A percentile compares a stretch with the other conserved stretches of the same genome.
phyloP scores from a whole-genome alignment of 352 stramenopile genomes.

The Globisporangium canariense region DNA sequence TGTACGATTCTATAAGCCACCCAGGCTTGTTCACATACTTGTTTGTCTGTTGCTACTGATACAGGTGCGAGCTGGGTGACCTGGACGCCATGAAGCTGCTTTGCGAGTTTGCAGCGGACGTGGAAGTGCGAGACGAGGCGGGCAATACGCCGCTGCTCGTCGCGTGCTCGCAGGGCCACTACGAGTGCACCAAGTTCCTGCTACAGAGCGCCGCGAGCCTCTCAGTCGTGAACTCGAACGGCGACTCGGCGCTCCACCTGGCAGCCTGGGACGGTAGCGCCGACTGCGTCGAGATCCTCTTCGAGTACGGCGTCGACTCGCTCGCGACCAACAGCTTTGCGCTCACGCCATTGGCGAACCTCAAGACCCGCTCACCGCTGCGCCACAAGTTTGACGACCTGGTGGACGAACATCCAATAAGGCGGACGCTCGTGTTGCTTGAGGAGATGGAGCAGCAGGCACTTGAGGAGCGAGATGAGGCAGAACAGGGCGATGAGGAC shows the following conservation, averaged over 20 bases:
- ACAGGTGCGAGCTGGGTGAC: conserved; percentile 60
- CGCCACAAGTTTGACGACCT: conserved; percentile 70
- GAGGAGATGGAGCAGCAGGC: conserved; percentile 31
- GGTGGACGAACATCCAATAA: conserved; percentile 44
- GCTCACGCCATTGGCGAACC: conserved; percentile 48
- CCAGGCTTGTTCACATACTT: conserved; percentile 11
- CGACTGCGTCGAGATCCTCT: conserved; percentile 56
- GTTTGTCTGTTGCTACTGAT: conserved; percentile 15
- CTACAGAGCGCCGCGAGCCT: conserved; percentile 69
- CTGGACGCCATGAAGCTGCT: conserved; percentile 62
- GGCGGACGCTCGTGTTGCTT: conserved; percentile 38
- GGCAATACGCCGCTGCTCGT: conserved; percentile 64
- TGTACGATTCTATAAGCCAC: no score
- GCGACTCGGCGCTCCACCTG: conserved; percentile 60
- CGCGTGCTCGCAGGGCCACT: conserved; percentile 68
- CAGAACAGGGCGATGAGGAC: not conserved
- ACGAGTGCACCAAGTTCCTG: conserved; percentile 62
- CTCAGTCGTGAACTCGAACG: conserved; percentile 32
- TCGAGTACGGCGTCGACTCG: conserved; percentile 60
- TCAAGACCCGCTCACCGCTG: conserved; percentile 58
- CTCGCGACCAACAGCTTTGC: conserved; percentile 44
- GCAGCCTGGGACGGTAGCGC: conserved; percentile 64
- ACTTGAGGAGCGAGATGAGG: not conserved
- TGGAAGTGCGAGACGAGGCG: conserved; percentile 64
- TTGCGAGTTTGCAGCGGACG: conserved; percentile 58